phyloP scores from a whole-genome alignment of 2,329 filamentous ascomycete species.

The Microascus cirrosus region DNA sequence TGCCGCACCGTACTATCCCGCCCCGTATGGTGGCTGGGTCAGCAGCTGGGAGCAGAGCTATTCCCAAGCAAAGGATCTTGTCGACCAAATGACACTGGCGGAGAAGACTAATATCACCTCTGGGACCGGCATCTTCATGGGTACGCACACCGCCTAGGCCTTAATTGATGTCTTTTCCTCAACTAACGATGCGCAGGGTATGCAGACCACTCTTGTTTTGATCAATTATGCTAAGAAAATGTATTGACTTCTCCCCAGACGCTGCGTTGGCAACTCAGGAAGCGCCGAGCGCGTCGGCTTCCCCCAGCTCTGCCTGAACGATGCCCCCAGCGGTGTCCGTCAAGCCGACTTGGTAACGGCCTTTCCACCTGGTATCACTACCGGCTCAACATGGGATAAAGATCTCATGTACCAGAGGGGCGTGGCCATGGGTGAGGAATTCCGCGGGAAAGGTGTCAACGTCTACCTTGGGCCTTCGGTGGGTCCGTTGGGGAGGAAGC shows the following conservation, averaged over 20 bases:
- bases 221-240: background rate
- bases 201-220: background rate
- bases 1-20: slow-evolving; percentile 57
- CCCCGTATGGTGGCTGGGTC: slow-evolving; percentile 61
- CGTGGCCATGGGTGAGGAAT: slow-evolving; percentile 58
- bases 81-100: slow-evolving; percentile 66
- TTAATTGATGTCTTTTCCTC: background rate
- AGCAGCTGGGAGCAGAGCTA: slow-evolving; percentile 60
- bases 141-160: slow-evolving; percentile 16
- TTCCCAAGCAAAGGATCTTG: slow-evolving; percentile 53
- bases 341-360: slow-evolving; percentile 65
- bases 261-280: slow-evolving; percentile 67
- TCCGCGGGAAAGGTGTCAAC: slow-evolving; percentile 62
- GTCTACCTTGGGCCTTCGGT: slow-evolving; percentile 61
- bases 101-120: slow-evolving; percentile 72
- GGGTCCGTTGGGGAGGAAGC: slow-evolving; percentile 61
- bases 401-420: slow-evolving; percentile 57
- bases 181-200: background rate
- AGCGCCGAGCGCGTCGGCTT: slow-evolving; percentile 61
- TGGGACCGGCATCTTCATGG: slow-evolving; percentile 63
- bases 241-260: slow-evolving; percentile 21
- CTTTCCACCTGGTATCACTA: slow-evolving; percentile 70
- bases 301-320: slow-evolving; percentile 60
- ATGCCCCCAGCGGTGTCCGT: slow-evolving; percentile 60
- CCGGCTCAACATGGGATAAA: slow-evolving; percentile 66